Conservation (phyloP, 192 early-diverging fungal species). For the Coemansia sp. region DNA sequence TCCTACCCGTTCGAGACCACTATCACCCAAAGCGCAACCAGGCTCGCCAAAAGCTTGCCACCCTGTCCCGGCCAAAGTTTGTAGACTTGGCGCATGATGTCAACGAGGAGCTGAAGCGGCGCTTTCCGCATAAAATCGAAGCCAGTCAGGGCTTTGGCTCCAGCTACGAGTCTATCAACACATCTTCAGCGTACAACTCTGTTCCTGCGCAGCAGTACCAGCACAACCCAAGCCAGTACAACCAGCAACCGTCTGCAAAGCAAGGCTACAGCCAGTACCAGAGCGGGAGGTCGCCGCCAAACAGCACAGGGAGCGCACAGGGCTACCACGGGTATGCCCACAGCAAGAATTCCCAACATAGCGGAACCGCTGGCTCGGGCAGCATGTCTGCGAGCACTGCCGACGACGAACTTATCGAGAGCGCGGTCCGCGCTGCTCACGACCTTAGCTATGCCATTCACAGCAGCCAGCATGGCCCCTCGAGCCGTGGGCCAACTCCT, state of each 20-base stretch:
- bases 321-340: constrained; percentile 13
- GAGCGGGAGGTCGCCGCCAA: constrained; percentile 30
- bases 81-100: constrained; percentile 93
- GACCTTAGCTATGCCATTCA: constrained; percentile 32
- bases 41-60: constrained; percentile 95
- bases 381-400: constrained; percentile 13
- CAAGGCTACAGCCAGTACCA: constrained; percentile 20
- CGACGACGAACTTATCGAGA: constrained; percentile 23
- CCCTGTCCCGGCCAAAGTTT: constrained; percentile 83
- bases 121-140: constrained; percentile 52
- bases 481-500: constrained; percentile 17
- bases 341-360: constrained; percentile 6
- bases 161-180: constrained; percentile 39
- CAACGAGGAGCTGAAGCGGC: constrained; percentile 66
- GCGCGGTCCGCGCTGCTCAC: constrained; percentile 23
- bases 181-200: constrained; percentile 27
- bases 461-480: constrained; percentile 18
- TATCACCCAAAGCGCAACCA: constrained; percentile 94
- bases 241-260: constrained; percentile 9
- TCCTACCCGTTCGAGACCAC: constrained; percentile 79
- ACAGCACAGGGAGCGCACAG: constrained; percentile 24
- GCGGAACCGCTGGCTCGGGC: not conserved
- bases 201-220: constrained; percentile 20
- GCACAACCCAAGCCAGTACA: constrained; percentile 8
- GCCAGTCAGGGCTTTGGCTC: constrained; percentile 9